phyloP scores from a whole-genome alignment of 1,284 basidiomycete genomes.

The Apiotrichum veenhuisii region DNA sequence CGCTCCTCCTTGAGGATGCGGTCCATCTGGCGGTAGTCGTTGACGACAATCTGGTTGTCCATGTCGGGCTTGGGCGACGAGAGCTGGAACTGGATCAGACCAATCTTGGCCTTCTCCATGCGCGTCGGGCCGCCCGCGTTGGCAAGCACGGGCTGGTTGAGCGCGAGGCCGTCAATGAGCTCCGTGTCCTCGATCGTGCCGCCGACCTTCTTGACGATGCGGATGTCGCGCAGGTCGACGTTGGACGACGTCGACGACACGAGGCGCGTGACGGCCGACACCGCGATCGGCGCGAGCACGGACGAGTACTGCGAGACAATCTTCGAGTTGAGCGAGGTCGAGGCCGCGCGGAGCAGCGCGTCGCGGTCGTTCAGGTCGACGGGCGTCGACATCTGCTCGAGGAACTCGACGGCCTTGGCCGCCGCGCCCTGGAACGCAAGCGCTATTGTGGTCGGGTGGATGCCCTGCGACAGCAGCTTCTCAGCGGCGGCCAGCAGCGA shows the following conservation, averaged over 20 bases:
- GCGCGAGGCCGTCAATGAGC: slow-evolving; percentile 89
- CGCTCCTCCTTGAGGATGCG: slow-evolving; percentile 99
- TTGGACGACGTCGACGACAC: slow-evolving; percentile 81
- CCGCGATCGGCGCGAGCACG: slow-evolving; percentile 93
- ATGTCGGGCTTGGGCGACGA: slow-evolving; percentile 98
- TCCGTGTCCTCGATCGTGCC: slow-evolving; percentile 99
- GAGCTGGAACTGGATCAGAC: slow-evolving; percentile 97
- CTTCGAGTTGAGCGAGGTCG: slow-evolving; percentile 96
- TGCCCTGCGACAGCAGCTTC: slow-evolving; percentile 89
- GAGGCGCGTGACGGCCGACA: slow-evolving; percentile 88
- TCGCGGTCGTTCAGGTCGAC: slow-evolving; percentile 87
- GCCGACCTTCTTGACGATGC: slow-evolving; percentile 97
- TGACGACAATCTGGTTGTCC: slow-evolving; percentile 99
- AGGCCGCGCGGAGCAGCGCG: slow-evolving; percentile 83
- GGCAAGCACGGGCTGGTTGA: slow-evolving; percentile 91
- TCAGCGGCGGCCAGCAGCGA: slow-evolving; percentile 90
- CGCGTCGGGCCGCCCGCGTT: slow-evolving; percentile 89
- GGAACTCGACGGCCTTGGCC: slow-evolving; percentile 85
- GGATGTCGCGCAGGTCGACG: slow-evolving; percentile 93
- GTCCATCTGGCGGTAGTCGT: slow-evolving; percentile 99
- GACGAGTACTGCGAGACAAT: slow-evolving; percentile 99
- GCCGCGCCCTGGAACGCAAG: slow-evolving; percentile 94
- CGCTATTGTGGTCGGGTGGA: slow-evolving; percentile 96
- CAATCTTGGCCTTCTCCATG: slow-evolving; percentile 98
- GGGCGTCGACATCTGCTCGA: slow-evolving; percentile 88